Evolutionary conservation across 2,329 filamentous ascomycete genomes (phyloP).

Genomic region (Colletotrichum higginsianum): DNA sequence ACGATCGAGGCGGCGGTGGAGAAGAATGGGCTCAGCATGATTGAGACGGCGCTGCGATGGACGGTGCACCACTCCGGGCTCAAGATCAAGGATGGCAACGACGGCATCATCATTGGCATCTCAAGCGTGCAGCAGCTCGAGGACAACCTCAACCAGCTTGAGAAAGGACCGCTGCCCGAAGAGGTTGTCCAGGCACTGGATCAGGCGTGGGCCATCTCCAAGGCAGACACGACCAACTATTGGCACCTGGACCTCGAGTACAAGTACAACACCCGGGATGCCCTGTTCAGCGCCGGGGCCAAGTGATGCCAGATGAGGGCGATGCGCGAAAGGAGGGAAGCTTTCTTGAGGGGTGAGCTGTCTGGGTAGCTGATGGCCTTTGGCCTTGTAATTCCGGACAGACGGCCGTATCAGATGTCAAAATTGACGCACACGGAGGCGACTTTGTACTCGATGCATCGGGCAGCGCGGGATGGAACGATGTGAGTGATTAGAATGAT

Average conservation of each 20-base stretch:
- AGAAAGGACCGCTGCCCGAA: constrained; percentile 81
- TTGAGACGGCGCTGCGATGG: constrained; percentile 84
- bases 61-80: constrained; percentile 78
- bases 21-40: constrained; percentile 77
- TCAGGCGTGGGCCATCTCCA: constrained; percentile 81
- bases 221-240: constrained; percentile 68
- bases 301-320: constrained; percentile 47
- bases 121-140: constrained; percentile 71
- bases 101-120: constrained; percentile 73
- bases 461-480: constrained; percentile 16
- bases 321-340: constrained; percentile 1
- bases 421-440: constrained; percentile 14
- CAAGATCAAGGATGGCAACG: constrained; percentile 66
- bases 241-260: constrained; percentile 76
- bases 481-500: not conserved
- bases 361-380: not conserved
- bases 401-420: constrained; percentile 35
- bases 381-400: constrained; percentile 4
- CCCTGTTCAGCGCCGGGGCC: constrained; percentile 66
- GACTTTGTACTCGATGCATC: constrained; percentile 6
- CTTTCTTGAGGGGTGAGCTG: constrained; percentile 15
- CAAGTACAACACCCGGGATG: constrained; percentile 74
- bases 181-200: constrained; percentile 83
- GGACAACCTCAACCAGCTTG: constrained; percentile 70
- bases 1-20: constrained; percentile 77